Conservation (phyloP, 108 stramenopile genomes). For the Seminavis robusta region DNA sequence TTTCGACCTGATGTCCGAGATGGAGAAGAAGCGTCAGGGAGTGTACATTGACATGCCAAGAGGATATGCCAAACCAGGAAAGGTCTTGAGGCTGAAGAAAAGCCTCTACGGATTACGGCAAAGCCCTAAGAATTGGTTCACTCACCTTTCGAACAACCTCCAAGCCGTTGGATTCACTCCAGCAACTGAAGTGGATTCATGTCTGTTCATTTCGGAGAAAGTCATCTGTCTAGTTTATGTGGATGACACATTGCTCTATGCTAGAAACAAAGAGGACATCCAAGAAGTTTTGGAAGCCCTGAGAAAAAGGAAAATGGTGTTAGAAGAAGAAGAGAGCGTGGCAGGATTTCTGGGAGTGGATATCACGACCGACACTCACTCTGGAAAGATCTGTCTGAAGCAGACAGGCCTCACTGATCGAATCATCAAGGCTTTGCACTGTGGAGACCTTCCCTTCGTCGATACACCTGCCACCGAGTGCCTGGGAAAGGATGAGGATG, state of each 20-base stretch:
- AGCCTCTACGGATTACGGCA: slow-evolving; percentile 19
- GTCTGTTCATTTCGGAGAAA: slow-evolving; percentile 37
- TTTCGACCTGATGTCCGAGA: no score
- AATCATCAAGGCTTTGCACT: slow-evolving; percentile 27
- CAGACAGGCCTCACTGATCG: slow-evolving; percentile 34
- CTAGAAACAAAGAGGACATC: slow-evolving; percentile 1
- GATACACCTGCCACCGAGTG: not conserved
- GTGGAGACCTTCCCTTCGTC: not conserved
- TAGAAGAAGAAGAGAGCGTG: slow-evolving; percentile 25
- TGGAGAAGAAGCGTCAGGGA: slow-evolving; percentile 7
- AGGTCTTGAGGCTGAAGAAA: slow-evolving; percentile 21
- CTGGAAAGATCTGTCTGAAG: slow-evolving; percentile 19
- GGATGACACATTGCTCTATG: slow-evolving; percentile 32
- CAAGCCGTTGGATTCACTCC: no score
- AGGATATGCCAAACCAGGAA: slow-evolving; percentile 16
- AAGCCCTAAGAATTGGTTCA: slow-evolving; percentile 16
- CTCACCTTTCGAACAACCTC: no score
- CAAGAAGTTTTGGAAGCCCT: slow-evolving; percentile 6
- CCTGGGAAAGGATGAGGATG: slow-evolving; percentile 11
- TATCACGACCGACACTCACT: slow-evolving; percentile 9
- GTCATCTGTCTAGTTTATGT: slow-evolving; percentile 47
- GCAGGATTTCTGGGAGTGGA: slow-evolving; percentile 44
- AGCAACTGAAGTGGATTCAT: slow-evolving; percentile 32
- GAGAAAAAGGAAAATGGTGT: not conserved
- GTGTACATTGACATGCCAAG: slow-evolving; percentile 33